Evolutionary conservation across 2,329 filamentous ascomycete species (phyloP), one percentile per base, ranked within the genome.

Genomic region (Aspergillus pseudoviridinutans): DNA sequence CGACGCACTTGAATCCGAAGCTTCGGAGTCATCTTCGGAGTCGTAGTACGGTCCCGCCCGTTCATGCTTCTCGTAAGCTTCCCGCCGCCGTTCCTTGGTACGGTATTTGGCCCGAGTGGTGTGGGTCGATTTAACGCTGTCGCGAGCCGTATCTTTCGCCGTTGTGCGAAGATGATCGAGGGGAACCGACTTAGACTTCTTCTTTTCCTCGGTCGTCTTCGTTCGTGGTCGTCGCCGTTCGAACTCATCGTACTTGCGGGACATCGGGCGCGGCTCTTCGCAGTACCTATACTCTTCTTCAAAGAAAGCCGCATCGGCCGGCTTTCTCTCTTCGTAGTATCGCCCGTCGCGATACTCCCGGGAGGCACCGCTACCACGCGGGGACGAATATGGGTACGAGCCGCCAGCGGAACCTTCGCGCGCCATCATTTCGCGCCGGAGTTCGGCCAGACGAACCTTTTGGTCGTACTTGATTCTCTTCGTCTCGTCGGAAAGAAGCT

Each of bases 401-500:
- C 53, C 53, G 41, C 44, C 49, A 32, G 63, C 64, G 20, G 64
- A 51, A 52, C 65, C 67, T 51, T 61, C 68, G 73, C 83, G 76
- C 73, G 84, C 64, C 66, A 79, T 73, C 59, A 78, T 74, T 63
- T 86, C 80, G 61, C 76, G 85, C 70, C 83, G 83, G 67, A 91
- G 76, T 70, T 87, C 84, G 52, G 84, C 84, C 61, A 92, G 74
- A 66, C 82, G 85, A 60, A 88, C 80, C 70, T 87, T 83, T 53
- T 91, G 86, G 75, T 97, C 91, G 74, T 97, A 96, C 64, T 87
- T 86, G 58, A 79, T 76, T 58, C 91, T 82, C 70, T 87, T 85
- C 6, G 78, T 80, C 28, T 93, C 89, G 70, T 97, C 88, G 68
- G 86, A 90, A 59, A 99, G 84, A 29, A 94, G 81, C 75, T 97